Conservation (phyloP, 1,284 basidiomycete genomes). For the Veloporphyrellus conicus region DNA sequence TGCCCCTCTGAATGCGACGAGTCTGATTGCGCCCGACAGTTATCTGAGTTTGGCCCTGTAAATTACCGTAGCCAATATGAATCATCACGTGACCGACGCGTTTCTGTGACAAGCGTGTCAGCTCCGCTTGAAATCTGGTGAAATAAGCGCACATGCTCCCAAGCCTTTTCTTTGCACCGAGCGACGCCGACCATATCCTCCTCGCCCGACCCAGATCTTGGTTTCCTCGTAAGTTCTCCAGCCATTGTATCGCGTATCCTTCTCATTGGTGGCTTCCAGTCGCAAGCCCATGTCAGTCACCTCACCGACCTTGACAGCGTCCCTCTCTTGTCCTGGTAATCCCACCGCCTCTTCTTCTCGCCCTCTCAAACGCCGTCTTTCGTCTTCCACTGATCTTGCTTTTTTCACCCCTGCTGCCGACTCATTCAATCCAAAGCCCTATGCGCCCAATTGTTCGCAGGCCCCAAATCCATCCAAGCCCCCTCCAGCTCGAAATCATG, state of each 20-base stretch:
- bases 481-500: constrained; percentile 30
- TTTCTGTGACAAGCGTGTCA: constrained; percentile 32
- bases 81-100: constrained; percentile 32
- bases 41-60: constrained; percentile 54
- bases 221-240: background rate
- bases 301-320: constrained; percentile 22
- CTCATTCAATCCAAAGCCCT: constrained; percentile 59
- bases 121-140: constrained; percentile 38
- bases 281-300: constrained; percentile 30
- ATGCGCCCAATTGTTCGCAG: constrained; percentile 38
- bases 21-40: constrained; percentile 31
- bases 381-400: constrained; percentile 40
- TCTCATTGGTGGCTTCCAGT: no score
- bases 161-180: constrained; percentile 18
- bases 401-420: constrained; percentile 58
- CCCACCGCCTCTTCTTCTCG: constrained; percentile 21
- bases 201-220: background rate
- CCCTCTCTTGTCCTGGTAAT: constrained; percentile 23
- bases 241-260: background rate
- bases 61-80: constrained; percentile 13
- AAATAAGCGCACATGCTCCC: constrained; percentile 27
- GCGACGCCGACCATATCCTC: background rate
- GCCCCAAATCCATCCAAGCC: constrained; percentile 20
- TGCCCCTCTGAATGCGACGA: background rate
- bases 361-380: constrained; percentile 49